Conservation (phyloP, 1,284 basidiomycete species). For the Taiwanofungus camphoratus region DNA sequence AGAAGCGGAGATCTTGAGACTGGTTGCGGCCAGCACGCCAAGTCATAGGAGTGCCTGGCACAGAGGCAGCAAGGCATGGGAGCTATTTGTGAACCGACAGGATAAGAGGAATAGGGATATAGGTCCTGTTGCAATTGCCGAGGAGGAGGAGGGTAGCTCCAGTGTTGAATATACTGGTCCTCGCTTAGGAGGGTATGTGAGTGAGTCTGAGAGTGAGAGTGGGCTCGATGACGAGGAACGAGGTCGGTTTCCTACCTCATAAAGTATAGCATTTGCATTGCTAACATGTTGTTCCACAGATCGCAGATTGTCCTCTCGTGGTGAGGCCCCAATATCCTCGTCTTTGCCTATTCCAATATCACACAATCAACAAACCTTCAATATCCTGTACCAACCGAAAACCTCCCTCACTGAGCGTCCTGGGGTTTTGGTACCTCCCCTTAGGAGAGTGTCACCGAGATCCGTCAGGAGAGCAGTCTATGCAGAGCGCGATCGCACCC, state of each 20-base stretch:
- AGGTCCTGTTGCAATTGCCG: slow-evolving; percentile 35
- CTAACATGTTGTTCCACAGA: slow-evolving; percentile 6
- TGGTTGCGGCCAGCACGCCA: slow-evolving; percentile 62
- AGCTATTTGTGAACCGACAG: slow-evolving; percentile 47
- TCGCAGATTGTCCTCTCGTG: slow-evolving; percentile 10
- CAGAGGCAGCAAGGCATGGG: slow-evolving; percentile 57
- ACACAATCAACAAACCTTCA: slow-evolving; percentile 26
- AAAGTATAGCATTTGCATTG: not conserved
- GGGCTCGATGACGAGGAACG: slow-evolving; percentile 15
- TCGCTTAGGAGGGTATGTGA: slow-evolving; percentile 1
- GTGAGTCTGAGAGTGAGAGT: slow-evolving; percentile 11
- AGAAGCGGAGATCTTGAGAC: slow-evolving; percentile 50
- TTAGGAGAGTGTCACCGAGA: slow-evolving; percentile 34
- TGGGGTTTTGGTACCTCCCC: slow-evolving; percentile 21
- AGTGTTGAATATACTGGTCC: slow-evolving; percentile 4
- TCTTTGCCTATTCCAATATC: slow-evolving; percentile 61
- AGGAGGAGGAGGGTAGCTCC: slow-evolving; percentile 34
- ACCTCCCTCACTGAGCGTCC: slow-evolving; percentile 37
- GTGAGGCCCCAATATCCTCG: slow-evolving; percentile 30
- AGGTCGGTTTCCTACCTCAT: slow-evolving; percentile 6
- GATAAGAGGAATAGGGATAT: slow-evolving; percentile 28
- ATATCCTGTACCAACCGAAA: slow-evolving; percentile 49
- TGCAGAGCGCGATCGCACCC: slow-evolving; percentile 57
- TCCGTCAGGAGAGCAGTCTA: slow-evolving; percentile 55
- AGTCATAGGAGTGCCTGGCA: slow-evolving; percentile 70